phyloP scores from a whole-genome alignment of 73 alveolate genomes.

The Paramecium bursaria region DNA sequence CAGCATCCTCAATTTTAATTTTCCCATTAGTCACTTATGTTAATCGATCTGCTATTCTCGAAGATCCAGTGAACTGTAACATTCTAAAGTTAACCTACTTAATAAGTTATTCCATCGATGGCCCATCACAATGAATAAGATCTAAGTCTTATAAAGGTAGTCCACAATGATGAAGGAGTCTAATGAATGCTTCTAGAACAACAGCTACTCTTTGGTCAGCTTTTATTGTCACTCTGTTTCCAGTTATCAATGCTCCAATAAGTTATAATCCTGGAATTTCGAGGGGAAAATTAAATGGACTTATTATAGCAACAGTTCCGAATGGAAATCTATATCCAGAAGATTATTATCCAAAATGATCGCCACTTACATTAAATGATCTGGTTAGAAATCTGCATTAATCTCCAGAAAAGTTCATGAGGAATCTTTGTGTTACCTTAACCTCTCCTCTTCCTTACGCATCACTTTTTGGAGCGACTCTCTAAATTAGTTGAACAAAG shows the following conservation, averaged over 20 bases:
- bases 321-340: slow-evolving; percentile 90
- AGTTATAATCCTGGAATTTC: slow-evolving; percentile 90
- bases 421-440: slow-evolving; percentile 67
- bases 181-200: slow-evolving; percentile 86
- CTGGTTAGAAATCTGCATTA: slow-evolving; percentile 82
- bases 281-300: slow-evolving; percentile 96
- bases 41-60: slow-evolving; percentile 73
- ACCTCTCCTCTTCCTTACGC: slow-evolving; percentile 79
- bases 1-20: slow-evolving; percentile 94
- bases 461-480: slow-evolving; percentile 83
- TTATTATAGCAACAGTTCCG: slow-evolving; percentile 82
- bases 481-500: slow-evolving; percentile 80
- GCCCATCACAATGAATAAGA: slow-evolving; percentile 78
- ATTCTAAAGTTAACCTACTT: slow-evolving; percentile 61
- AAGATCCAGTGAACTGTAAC: slow-evolving; percentile 85
- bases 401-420: slow-evolving; percentile 93
- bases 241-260: slow-evolving; percentile 87
- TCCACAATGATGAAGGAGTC: slow-evolving; percentile 85
- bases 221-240: slow-evolving; percentile 80
- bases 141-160: slow-evolving; percentile 78
- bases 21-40: slow-evolving; percentile 70
- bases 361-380: slow-evolving; percentile 83
- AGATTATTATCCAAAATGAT: slow-evolving; percentile 80
- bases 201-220: slow-evolving; percentile 88
- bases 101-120: slow-evolving; percentile 73